Percentiles rank a stretch among this genome's conserved stretches.
Evolutionary conservation across 2,329 filamentous ascomycete genomes (phyloP).

Genomic region (Sporothrix sp.): DNA sequence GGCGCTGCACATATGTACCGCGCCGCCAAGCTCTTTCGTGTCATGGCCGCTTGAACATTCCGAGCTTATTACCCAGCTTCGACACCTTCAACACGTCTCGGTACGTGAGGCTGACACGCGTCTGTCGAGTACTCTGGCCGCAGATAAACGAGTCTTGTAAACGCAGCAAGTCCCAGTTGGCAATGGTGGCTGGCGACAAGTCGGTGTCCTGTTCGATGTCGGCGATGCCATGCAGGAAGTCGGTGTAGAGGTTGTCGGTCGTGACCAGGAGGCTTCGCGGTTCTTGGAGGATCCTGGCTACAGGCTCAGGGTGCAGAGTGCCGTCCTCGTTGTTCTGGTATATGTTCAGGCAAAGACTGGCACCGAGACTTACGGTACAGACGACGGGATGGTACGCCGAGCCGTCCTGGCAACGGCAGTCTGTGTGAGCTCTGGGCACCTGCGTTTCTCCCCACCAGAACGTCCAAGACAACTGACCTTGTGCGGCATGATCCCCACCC

Average conservation of each 20-base stretch:
- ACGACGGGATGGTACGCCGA: slow-evolving; percentile 78
- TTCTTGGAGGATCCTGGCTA: slow-evolving; percentile 65
- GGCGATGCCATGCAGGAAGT: slow-evolving; percentile 66
- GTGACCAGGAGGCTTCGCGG: slow-evolving; percentile 72
- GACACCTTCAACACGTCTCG: slow-evolving; percentile 79
- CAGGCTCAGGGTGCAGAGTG: slow-evolving; percentile 41
- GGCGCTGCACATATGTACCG: too few species aligned
- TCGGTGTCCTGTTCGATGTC: slow-evolving; percentile 56
- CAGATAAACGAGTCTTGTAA: slow-evolving; percentile 35
- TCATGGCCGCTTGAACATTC: slow-evolving; percentile 27
- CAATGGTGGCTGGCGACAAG: slow-evolving; percentile 50
- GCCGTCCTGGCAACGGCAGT: slow-evolving; percentile 50
- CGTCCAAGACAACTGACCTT: slow-evolving; percentile 42
- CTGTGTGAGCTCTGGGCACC: neutral
- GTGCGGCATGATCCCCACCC: slow-evolving; percentile 93
- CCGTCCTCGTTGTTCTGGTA: slow-evolving; percentile 53
- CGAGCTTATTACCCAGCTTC: slow-evolving; percentile 59
- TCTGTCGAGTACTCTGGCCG: slow-evolving; percentile 48
- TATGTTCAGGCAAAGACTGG: slow-evolving; percentile 67
- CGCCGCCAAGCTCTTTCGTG: too few species aligned
- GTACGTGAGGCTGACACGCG: slow-evolving; percentile 66
- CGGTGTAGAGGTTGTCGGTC: slow-evolving; percentile 55
- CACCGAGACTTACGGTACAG: slow-evolving; percentile 79
- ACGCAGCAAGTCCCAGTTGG: slow-evolving; percentile 62
- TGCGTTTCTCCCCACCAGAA: neutral